Evolutionary conservation across 371 early-diverging fungal species (phyloP), one percentile per base, ranked within the genome.

Genomic region (Cokeromyces recurvatus): DNA sequence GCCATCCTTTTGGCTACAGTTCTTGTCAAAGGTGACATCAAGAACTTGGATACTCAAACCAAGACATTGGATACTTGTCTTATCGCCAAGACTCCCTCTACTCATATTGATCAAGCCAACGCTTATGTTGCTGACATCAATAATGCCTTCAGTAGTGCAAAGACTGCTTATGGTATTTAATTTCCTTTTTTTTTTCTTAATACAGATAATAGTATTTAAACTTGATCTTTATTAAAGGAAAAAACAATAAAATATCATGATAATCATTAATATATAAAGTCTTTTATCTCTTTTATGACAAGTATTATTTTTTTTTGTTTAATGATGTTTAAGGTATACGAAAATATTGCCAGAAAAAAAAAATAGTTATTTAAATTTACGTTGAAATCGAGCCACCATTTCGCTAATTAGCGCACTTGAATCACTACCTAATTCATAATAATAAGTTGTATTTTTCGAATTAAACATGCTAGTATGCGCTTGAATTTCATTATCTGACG

Each of bases 401-500:
- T 55, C 58, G 11, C 60, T 55, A 11, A 81, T 55, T 15, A 70
- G 36, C n/a, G 53, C 48, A 2, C 71, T 63, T 1, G 78, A 63
- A 40, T 75, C 74, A 10, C 57, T 63, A 0, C 77, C 76, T 35
- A 81, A 52, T n/a, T 57, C 53, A 53, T 81, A 78, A 38, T 76
- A 78, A 24, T 70, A 61, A 31, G 55, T 66, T 24, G 72, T 74
- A 42, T 75, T 74, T 32, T 35, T 31, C 0, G 81, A 69, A 32
- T 76, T 65, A 40, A 81, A 81, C 67, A 81, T 81, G 44, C 68
- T 69, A 22, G 68, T 78, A 31, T 81, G 81, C 0, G 81, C 81
- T 27, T 60, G 60, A 25, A 81, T 62, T 43, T 67, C 74, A 22
- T 61, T 45, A 41, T 57, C 58, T 2, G 62, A 57, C 35, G 43